A percentile compares a stretch with the other conserved stretches of the same genome.
Conservation (phyloP, 1,284 basidiomycete genomes). For the Uromyces viciae-fabae region DNA sequence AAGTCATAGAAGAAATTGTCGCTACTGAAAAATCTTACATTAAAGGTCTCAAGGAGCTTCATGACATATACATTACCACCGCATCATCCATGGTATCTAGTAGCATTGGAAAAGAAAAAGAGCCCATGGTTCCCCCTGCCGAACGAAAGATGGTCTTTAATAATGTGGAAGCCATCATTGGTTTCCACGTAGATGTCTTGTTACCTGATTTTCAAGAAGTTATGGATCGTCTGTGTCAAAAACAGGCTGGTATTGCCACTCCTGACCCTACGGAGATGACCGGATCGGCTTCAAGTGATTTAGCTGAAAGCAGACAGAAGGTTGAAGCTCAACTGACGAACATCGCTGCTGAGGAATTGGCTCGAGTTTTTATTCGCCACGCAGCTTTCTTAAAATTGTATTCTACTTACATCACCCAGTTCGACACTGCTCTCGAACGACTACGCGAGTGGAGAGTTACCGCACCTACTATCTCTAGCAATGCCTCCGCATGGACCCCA, state of each 20-base stretch:
- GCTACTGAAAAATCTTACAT: constrained; percentile 89
- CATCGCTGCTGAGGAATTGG: constrained; percentile 72
- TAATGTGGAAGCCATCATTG: constrained; percentile 61
- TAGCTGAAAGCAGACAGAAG: constrained; percentile 26
- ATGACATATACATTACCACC: constrained; percentile 90
- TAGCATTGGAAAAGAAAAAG: constrained; percentile 62
- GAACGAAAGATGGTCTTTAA: constrained; percentile 91
- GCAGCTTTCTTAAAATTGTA: constrained; percentile 97
- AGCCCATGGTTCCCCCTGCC: constrained; percentile 71
- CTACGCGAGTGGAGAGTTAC: constrained; percentile 69
- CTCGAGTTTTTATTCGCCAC: constrained; percentile 82
- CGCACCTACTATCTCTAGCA: constrained; percentile 53
- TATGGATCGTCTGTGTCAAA: constrained; percentile 83
- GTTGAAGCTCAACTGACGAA: constrained; percentile 29
- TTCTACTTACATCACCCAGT: constrained; percentile 92
- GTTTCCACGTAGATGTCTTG: constrained; percentile 50
- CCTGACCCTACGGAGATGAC: constrained; percentile 65
- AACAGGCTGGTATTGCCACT: constrained; percentile 84
- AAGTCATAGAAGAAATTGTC: constrained; percentile 42
- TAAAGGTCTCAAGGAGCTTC: constrained; percentile 79
- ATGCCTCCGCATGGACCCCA: constrained; percentile 52
- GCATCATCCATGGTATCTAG: constrained; percentile 69
- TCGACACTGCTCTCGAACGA: constrained; percentile 80
- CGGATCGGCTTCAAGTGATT: constrained; percentile 52
- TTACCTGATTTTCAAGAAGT: constrained; percentile 62